Percentiles rank a stretch among this genome's conserved stretches.
phyloP scores from a whole-genome alignment of 2,329 filamentous ascomycete species.

The Ambrosiella xylebori region DNA sequence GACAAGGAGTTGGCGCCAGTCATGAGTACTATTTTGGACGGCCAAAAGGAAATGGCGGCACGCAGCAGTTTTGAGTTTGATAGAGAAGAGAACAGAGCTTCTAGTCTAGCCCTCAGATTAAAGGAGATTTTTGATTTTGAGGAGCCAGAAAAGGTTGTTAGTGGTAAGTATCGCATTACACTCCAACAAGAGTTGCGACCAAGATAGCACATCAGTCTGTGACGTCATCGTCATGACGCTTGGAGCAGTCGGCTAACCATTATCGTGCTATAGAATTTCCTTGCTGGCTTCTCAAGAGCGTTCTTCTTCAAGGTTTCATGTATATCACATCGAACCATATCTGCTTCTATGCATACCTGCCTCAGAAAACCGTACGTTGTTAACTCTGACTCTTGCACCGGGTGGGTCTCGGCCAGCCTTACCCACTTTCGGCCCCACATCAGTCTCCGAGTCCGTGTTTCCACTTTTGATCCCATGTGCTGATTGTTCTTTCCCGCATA shows the following conservation, averaged over 20 bases:
- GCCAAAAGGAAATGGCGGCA: conserved; percentile 44
- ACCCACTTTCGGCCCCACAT: background rate
- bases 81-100: conserved; percentile 19
- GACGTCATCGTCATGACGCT: conserved; percentile 3
- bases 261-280: conserved; percentile 50
- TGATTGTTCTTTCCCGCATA: conserved; percentile 18
- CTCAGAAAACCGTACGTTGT: conserved; percentile 61
- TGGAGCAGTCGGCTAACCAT: conserved; percentile 11
- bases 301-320: conserved; percentile 84
- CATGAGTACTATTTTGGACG: conserved; percentile 63
- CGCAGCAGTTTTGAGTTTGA: conserved; percentile 42
- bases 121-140: conserved; percentile 80
- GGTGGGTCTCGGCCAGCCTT: background rate
- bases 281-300: conserved; percentile 83
- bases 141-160: conserved; percentile 65
- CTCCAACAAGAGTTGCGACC: background rate
- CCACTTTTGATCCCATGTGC: background rate
- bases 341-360: conserved; percentile 95
- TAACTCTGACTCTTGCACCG: background rate
- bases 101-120: conserved; percentile 46
- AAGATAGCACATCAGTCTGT: background rate
- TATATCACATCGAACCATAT: conserved; percentile 88
- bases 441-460: background rate
- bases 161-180: conserved; percentile 31
- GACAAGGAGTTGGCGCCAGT: conserved; percentile 38